Conservation (phyloP, 2,329 filamentous ascomycete species). For the Cordyceps tenuipes region DNA sequence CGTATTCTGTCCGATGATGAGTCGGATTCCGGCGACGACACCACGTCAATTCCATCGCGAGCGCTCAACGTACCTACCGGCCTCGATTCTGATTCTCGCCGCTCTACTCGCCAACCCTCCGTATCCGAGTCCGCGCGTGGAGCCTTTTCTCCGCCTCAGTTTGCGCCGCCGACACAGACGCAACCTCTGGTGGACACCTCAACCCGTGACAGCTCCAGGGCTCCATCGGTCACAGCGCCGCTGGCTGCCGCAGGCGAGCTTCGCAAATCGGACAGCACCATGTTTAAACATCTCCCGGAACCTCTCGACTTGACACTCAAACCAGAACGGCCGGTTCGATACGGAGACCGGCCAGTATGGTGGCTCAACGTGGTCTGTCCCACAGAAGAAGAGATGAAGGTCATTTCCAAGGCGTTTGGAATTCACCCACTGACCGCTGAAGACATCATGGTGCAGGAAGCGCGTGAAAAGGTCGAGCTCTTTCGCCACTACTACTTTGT, state of each 20-base stretch:
- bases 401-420: conserved; percentile 83
- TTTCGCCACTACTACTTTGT: conserved; percentile 98
- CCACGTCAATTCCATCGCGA: conserved; percentile 19
- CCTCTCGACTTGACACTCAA: conserved; percentile 15
- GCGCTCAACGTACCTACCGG: conserved; percentile 18
- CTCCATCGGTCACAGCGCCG: conserved; percentile 38
- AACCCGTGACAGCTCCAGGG: conserved; percentile 23
- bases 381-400: conserved; percentile 92
- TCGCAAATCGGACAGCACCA: conserved; percentile 5
- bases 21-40: conserved; percentile 50
- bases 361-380: conserved; percentile 92
- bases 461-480: conserved; percentile 93
- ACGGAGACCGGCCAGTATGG: conserved; percentile 84
- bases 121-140: conserved; percentile 24
- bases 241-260: conserved; percentile 24
- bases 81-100: conserved; percentile 29
- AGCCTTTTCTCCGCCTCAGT: conserved; percentile 21
- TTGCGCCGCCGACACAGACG: background rate
- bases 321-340: conserved; percentile 41
- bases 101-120: conserved; percentile 41
- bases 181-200: conserved; percentile 19
- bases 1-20: conserved; percentile 66
- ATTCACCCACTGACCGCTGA: conserved; percentile 94
- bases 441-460: conserved; percentile 95
- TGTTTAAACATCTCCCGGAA: conserved; percentile 28